Evolutionary conservation across 176 grass and related monocot species (phyloP), one percentile per base, ranked within the genome.

Genomic region (Dactylis glomerata): DNA sequence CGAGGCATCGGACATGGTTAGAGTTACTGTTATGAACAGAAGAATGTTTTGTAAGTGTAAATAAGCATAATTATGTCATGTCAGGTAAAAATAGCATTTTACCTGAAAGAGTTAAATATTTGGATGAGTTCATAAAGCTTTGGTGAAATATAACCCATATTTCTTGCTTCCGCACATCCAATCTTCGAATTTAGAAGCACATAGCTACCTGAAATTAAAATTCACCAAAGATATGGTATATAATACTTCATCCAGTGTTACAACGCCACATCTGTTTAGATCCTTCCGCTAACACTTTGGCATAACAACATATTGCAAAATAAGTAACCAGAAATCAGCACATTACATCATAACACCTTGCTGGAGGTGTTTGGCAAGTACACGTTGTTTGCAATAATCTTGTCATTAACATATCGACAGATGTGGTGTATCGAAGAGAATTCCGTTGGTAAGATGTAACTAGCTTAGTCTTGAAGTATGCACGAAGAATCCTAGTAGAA

Each of bases 121-220:
- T 92, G 82, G 41, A 93, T 89, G 51, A 98, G 82, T 89, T 98
- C 91, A 76, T 95, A 86, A 36, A 95, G 82, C 83, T 98, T 98
- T 42, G 95, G 80, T 71, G 92, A 95, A 75, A 98, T 89, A 92
- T 92, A 93, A 52, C 92, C 92, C 49, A 22, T 37, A 17, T 92
- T 86, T 81, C 82, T 63, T 80, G 95, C 92, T 80, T 87, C 79
- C 80, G 68, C 65, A 80, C 85, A 98, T 77, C 91, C 91, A 88
- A 38, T 81, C 71, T 92, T 92, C 61, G 85, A 92, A 73, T 91
- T 90, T 56, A 98, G 76, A 81, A 91, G 76, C 28, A 69, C 26
- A 17, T 91, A 72, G 77, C 61, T 78, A 68, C 76, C 95, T 98
- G 84, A 82, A 86, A 90, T 15, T 6, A 56, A 33, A 33, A 72